These are phyloP conservation scores for Talaromyces sp. DNA, from an alignment of 2,329 filamentous ascomycete species.

Conservation along the genomic window DNA sequence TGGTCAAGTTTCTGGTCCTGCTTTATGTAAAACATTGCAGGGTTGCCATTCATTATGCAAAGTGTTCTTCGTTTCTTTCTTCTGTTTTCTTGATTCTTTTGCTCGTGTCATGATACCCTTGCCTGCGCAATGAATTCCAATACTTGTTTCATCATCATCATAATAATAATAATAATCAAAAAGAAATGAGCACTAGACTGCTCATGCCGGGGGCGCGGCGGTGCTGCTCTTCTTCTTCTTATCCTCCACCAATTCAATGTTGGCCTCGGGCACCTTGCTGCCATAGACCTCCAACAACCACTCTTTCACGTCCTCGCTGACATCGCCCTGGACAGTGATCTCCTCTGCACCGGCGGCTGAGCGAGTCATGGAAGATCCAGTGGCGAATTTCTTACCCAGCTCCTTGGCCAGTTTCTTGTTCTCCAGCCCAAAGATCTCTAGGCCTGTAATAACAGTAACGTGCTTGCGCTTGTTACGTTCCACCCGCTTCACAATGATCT, in stretches of 20 bases:
- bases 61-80: slow-evolving; percentile 8
- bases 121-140: slow-evolving; percentile 4
- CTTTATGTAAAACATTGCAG: neutral
- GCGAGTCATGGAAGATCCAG: slow-evolving; percentile 90
- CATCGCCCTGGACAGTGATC: slow-evolving; percentile 96
- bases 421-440: slow-evolving; percentile 88
- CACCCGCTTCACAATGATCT: slow-evolving; percentile 91
- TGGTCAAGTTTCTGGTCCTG: neutral
- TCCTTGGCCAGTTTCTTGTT: slow-evolving; percentile 97
- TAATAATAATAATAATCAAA: slow-evolving; percentile 8
- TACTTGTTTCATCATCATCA: slow-evolving; percentile 19
- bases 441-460: slow-evolving; percentile 86
- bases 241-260: slow-evolving; percentile 92
- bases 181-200: neutral
- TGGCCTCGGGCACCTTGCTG: slow-evolving; percentile 87
- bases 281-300: slow-evolving; percentile 83
- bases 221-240: slow-evolving; percentile 79
- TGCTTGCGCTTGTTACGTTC: slow-evolving; percentile 98
- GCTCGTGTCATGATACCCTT: slow-evolving; percentile 32
- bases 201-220: too few relatives aligned
- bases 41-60: neutral
- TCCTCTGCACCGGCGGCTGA: slow-evolving; percentile 83
- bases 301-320: slow-evolving; percentile 91
- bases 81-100: slow-evolving; percentile 11
- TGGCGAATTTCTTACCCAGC: slow-evolving; percentile 97